phyloP scores from a whole-genome alignment of 2,329 filamentous ascomycete species.

The Aotearoamyces nothofagi region DNA sequence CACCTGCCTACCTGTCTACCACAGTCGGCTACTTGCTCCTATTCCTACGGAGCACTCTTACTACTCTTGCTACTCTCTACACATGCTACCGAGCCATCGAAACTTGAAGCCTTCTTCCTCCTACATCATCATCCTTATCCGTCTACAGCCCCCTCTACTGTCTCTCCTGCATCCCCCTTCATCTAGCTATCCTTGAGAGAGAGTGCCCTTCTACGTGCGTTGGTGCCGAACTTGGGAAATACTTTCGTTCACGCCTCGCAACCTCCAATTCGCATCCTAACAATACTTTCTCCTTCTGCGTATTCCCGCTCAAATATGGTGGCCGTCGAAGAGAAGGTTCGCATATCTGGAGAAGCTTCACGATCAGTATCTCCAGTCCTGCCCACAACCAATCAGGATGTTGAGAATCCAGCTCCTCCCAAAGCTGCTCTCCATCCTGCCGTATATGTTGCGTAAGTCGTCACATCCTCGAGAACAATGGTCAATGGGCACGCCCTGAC shows the following conservation, averaged over 20 bases:
- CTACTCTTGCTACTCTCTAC: too few relatives aligned
- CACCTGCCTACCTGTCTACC: too few relatives aligned
- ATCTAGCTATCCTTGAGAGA: background rate
- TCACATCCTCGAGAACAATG: too few relatives aligned
- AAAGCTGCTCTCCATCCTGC: conserved; percentile 38
- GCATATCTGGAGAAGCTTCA: conserved; percentile 63
- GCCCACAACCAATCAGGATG: conserved; percentile 56
- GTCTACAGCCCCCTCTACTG: background rate
- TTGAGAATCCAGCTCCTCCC: conserved; percentile 51
- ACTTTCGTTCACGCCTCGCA: background rate
- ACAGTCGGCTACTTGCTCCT: too few relatives aligned
- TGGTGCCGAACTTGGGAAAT: too few relatives aligned
- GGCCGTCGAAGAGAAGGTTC: conserved; percentile 67
- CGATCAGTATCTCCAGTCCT: conserved; percentile 46
- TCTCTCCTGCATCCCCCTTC: background rate
- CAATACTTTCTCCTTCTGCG: background rate
- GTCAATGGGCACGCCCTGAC: too few relatives aligned
- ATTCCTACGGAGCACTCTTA: too few relatives aligned
- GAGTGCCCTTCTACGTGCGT: background rate
- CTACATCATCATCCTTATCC: background rate
- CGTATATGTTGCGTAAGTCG: conserved; percentile 67
- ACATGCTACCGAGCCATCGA: too few relatives aligned
- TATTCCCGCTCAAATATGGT: conserved; percentile 38
- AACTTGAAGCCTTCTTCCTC: too few relatives aligned
- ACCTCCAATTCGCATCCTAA: background rate